Evolutionary conservation across 306 rosid genomes (phyloP), one percentile per base, ranked within the genome.

Genomic region (Prunus salicina): DNA sequence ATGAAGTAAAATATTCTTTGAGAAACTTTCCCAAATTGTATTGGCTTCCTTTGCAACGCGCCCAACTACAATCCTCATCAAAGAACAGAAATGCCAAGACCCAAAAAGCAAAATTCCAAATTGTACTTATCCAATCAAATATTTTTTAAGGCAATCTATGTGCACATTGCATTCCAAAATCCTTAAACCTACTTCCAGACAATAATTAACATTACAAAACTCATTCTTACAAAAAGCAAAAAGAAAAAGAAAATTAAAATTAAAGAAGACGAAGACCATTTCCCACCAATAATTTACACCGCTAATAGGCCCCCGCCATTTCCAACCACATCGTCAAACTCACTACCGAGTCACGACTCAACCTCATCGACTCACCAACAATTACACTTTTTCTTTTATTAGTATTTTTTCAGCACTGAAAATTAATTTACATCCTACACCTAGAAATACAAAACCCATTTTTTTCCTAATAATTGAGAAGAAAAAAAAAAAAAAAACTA

Each of bases 291-390:
- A 16, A 43, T 41, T 52, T 43, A 55, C 75, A 52, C 63, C 61
- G 18, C 6, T 34, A 12, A 25, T 12, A 25, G 32, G 27, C 53
- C 34, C 24, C 47, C 22, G 18, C 41, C 30, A 25, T 14, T 13
- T 22, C 46, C 57, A 8, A 75, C 52, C 58, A 67, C 79, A 60
- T 10, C 12, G 57, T 74, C 78, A 85, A 83, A 85, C 78, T 85
- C 84, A 83, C 65, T 38, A 85, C 86, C 57, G 28, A 16, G 55
- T 72, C 67, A 34, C 12, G 55, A 71, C 66, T 56, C 52, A 2
- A 50, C 51, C 25, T 46, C n/a, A 3, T 65, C 58, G 19, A 9
- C 43, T 73, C 64, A 47, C 9, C 56, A 19, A 22, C 49, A 5
- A 64, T 38, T 19, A 78, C 75, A 74, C 49, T 50, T 53, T 67